Base-by-base conservation (phyloP, 2,329 filamentous ascomycete species). In the Pseudogymnoascus sp. region DNA sequence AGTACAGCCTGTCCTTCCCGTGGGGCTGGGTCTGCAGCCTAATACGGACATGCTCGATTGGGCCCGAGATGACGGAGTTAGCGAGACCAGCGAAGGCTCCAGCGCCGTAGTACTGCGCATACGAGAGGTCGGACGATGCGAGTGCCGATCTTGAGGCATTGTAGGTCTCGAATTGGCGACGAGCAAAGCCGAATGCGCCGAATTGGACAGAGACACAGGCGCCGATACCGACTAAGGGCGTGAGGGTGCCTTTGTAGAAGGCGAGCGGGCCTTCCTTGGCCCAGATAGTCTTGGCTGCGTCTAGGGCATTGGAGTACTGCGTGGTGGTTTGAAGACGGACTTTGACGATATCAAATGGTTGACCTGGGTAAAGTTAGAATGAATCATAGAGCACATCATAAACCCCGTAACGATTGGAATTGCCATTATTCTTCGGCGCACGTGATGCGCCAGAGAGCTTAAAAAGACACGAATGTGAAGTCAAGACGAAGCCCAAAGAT, bases 181-280 rank as follows among this genome's bases (percentile, higher is more conserved):
- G 90, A 7, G 93, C 92, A 72, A 89, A 88, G 80, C 97, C 92
- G 82, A 97, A 99, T 70, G 90, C 94, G 66, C 92, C 94, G 75
- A 99, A 99, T 80, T 99, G 94, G 70, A 99, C 89, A n/a, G 92
- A 97, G 52, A 94, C 92, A 75, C 94, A 99, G 69, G 94, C 94
- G 69, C 94, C 94, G 72, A 99, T 97, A 68, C 94, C 94, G 63
- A 99, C 84, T 62, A 99, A 82, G 0, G 94, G 94, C 4, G 94
- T 97, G 62, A 99, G 81, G 0, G 94, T 97, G 71, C 94, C 94
- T 78, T 99, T 99, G 85, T 99, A 99, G 80, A 99, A 99, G 63
- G 94, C 94, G 11, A 90, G 78, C 2, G 92, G 82, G 1, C 94
- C 94, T 76, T 99, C 94, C 71, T 91, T 88, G 71, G 85, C 86